phyloP scores from a whole-genome alignment of 2,329 filamentous ascomycete genomes.

The Aureobasidium uvarum region DNA sequence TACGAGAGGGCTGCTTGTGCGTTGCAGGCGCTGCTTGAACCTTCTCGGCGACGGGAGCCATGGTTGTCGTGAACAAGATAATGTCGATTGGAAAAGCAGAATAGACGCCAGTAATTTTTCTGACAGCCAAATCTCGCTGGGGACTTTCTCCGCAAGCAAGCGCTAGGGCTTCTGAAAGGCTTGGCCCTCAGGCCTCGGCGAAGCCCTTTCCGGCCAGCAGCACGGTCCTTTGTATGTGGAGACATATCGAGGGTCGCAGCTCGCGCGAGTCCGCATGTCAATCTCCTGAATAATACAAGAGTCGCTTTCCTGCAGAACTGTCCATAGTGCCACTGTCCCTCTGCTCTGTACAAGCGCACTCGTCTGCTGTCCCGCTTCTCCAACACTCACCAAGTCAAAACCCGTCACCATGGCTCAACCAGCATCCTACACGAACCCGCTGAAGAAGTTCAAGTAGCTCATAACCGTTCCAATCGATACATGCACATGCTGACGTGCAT shows the following conservation, averaged over 20 bases:
- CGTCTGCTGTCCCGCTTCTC: background rate
- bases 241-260: constrained; percentile 18
- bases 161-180: background rate
- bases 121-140: background rate
- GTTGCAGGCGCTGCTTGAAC: constrained; percentile 63
- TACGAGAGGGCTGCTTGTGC: constrained; percentile 84
- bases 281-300: constrained; percentile 16
- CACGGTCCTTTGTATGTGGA: background rate
- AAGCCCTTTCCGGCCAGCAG: constrained; percentile 16
- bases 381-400: background rate
- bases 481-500: constrained; percentile 21
- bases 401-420: constrained; percentile 65
- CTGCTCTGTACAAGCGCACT: background rate
- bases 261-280: constrained; percentile 16
- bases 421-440: constrained; percentile 87
- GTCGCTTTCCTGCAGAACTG: background rate
- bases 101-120: constrained; percentile 4
- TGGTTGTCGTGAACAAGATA: background rate
- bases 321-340: background rate
- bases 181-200: background rate
- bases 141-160: constrained; percentile 10
- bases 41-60: constrained; percentile 6
- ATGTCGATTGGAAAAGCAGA: background rate
- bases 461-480: constrained; percentile 8
- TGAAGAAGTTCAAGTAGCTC: constrained; percentile 99